Conservation (phyloP, 257 asterid genomes). For the Solanum appendiculatum region DNA sequence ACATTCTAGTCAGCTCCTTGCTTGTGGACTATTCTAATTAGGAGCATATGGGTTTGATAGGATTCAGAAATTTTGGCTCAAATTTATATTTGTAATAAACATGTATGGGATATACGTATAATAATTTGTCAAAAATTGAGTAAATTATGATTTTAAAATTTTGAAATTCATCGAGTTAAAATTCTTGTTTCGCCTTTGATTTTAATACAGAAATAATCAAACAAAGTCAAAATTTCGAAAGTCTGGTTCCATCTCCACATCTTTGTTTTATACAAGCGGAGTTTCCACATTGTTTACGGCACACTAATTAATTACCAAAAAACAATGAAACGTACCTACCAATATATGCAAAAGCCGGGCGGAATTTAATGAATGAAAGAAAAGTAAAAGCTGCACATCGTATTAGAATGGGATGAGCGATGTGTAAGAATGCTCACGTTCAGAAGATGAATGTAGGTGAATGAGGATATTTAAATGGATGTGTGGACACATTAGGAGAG, state of each 20-base stretch:
- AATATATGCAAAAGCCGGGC: not conserved
- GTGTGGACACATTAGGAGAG: too few relatives aligned
- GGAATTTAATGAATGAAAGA: not conserved
- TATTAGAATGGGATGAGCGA: not conserved
- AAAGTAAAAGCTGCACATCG: not conserved
- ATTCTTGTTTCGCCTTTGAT: not conserved
- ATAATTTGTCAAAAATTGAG: not conserved
- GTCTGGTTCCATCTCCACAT: not conserved
- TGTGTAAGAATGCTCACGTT: too few relatives aligned
- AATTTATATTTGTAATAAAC: not conserved
- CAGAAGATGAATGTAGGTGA: too few relatives aligned
- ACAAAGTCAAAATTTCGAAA: not conserved
- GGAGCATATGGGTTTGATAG: not conserved
- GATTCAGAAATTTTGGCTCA: rapidly evolving
- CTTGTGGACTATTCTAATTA: not conserved
- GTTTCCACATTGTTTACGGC: not conserved
- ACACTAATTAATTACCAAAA: not conserved
- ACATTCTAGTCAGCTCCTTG: not conserved
- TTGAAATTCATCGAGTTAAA: not conserved
- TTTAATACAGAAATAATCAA: not conserved
- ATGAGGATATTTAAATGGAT: too few relatives aligned
- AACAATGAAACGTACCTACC: not conserved
- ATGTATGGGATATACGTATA: not conserved
- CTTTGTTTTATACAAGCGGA: not conserved
- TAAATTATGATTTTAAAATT: not conserved